Evolutionary conservation across 164 flowering plant genomes (phyloP), one percentile per base, ranked within the genome.

Genomic region (Hamamelis virginiana): DNA sequence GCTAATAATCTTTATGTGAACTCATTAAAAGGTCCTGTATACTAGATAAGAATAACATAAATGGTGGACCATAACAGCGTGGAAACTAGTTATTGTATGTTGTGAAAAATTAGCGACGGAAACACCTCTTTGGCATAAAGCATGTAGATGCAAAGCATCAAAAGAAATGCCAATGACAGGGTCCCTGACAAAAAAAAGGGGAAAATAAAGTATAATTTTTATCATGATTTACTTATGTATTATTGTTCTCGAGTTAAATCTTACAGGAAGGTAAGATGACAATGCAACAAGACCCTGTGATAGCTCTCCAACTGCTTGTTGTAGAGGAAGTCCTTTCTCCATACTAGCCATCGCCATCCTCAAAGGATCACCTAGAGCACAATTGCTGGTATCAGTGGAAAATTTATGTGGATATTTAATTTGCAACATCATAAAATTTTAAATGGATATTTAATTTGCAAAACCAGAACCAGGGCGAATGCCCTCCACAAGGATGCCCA

Each of bases 221-320:
- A 18, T 5, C 41, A 33, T 2, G 41, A 33, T 33, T 11, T 28
- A 18, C 10, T 65, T 27, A 9, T 26, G 9, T 16, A 48, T 26
- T 27, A 2, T 27, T 18, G 46, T 66, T 66, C 25, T 65, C 18
- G 23, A 26, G 44, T 65, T 52, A 55, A 73, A 67, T 47, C 93
- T 83, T 82, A 91, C 96, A 61, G 85, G 64, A 58, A 82, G 72
- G 68, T 80, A 78, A 57, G 82, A 74, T 55, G 88, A 66, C 47
- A 82, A 19, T 65, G 81, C 66, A 63, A 62, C 55, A 68, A 80
- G 59, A 60, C 74, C 77, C 71, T 75, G 58, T 64, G 83, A 71
- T 68, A 87, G 56, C 53, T 80, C 80, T 72, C 71, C 78, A 74
- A 80, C 23, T 68, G 73, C 66, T 71, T 75, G 77, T 70, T 70